phyloP scores from a whole-genome alignment of 179 eudicot species.

The Heliamphora pulchella region DNA sequence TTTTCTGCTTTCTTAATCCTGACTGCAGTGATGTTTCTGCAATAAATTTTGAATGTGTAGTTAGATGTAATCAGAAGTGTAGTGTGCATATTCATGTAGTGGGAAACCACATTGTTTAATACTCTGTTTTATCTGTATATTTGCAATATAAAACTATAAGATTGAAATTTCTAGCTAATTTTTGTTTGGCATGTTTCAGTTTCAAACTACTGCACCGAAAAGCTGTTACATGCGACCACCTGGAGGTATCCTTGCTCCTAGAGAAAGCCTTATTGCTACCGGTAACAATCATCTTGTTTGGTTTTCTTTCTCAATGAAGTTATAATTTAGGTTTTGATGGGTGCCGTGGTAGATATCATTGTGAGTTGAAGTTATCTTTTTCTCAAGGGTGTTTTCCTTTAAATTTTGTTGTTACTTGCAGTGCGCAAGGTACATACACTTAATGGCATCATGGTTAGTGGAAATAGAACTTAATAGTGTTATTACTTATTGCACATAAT shows the following conservation, averaged over 20 bases:
- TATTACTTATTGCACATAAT: no score
- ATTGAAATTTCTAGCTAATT: neutral
- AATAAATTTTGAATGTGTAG: neutral
- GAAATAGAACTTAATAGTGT: no score
- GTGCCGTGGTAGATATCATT: neutral
- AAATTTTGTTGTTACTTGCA: neutral
- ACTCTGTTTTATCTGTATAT: neutral
- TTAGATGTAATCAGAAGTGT: neutral
- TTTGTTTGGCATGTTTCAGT: conserved; percentile 31
- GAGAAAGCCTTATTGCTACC: conserved; percentile 58
- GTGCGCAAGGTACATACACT: no score
- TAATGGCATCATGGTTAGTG: no score
- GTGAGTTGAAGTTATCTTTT: neutral
- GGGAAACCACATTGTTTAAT: neutral
- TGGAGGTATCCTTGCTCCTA: conserved; percentile 75
- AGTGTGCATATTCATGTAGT: neutral
- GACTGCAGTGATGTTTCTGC: neutral
- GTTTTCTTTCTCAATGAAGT: neutral
- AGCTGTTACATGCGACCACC: conserved; percentile 82
- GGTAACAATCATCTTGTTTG: conserved; percentile 33
- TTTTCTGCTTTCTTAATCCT: neutral
- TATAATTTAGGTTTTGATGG: neutral
- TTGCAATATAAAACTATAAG: neutral
- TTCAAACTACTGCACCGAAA: conserved; percentile 87
- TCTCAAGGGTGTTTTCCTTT: neutral